These are phyloP conservation scores for Neoscytalidium dimidiatum DNA, from an alignment of 2,329 filamentous ascomycete genomes.

Conservation along the genomic window DNA sequence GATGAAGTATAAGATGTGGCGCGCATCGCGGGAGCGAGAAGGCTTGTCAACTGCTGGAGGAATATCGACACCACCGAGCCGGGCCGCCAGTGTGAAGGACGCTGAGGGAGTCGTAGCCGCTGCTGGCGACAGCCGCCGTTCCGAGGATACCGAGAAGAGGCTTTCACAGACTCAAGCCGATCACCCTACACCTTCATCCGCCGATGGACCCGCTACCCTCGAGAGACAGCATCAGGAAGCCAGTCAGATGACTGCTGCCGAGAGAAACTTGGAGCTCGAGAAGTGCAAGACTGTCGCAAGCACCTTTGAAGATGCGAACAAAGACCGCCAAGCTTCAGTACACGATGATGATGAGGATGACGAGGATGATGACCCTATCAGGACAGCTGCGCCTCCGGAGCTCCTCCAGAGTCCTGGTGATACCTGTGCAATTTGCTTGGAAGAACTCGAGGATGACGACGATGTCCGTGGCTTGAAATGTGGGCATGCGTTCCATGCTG, in stretches of 20 bases:
- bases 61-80: conserved; percentile 69
- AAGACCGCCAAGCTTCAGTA: conserved; percentile 25
- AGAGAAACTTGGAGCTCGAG: conserved; percentile 31
- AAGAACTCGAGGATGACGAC: conserved; percentile 90
- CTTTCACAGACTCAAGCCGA: conserved; percentile 11
- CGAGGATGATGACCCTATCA: conserved; percentile 78
- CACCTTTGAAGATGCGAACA: conserved; percentile 27
- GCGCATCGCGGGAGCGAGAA: conserved; percentile 76
- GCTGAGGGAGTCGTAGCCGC: conserved; percentile 50
- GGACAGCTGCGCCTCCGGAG: conserved; percentile 79
- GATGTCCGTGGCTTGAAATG: conserved; percentile 92
- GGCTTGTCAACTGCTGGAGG: conserved; percentile 84
- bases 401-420: conserved; percentile 81
- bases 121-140: conserved; percentile 32
- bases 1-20: conserved; percentile 96
- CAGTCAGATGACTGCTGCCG: conserved; percentile 21
- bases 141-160: conserved; percentile 21
- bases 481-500: conserved; percentile 97
- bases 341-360: conserved; percentile 60
- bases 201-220: conserved; percentile 12
- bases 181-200: neutral
- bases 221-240: conserved; percentile 32
- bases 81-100: conserved; percentile 72
- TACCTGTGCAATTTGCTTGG: conserved; percentile 94
- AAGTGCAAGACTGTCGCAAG: conserved; percentile 33